Evolutionary conservation across 192 early-diverging fungal genomes (phyloP).

Genomic region (Coemansia sp.): DNA sequence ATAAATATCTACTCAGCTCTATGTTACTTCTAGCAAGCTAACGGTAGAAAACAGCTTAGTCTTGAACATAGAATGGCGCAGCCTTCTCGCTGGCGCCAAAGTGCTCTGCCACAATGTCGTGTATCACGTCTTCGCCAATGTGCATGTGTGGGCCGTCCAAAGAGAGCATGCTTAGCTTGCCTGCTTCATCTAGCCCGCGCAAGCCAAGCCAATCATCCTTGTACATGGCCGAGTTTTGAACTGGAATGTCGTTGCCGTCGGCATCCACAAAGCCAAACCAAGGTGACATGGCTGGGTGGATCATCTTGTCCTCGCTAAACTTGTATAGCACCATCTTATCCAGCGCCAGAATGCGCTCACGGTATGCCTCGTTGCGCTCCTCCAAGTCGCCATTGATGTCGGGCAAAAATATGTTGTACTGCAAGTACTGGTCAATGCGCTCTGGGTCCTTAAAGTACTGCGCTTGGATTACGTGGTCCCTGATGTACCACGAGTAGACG

Average conservation of each 20-base stretch:
- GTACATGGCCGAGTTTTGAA: slow-evolving; percentile 63
- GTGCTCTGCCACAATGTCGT: slow-evolving; percentile 27
- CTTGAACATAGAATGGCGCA: slow-evolving; percentile 4
- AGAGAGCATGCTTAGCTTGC: slow-evolving; percentile 26
- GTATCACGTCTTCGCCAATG: slow-evolving; percentile 25
- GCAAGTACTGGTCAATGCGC: slow-evolving; percentile 68
- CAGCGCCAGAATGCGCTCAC: slow-evolving; percentile 56
- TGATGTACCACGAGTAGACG: slow-evolving; percentile 83
- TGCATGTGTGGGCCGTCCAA: slow-evolving; percentile 45
- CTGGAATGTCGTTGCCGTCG: slow-evolving; percentile 49
- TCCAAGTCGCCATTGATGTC: slow-evolving; percentile 80
- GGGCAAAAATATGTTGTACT: slow-evolving; percentile 81
- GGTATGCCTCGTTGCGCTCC: slow-evolving; percentile 60
- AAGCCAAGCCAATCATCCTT: slow-evolving; percentile 72
- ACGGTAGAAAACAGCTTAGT: neutral
- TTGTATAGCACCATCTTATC: slow-evolving; percentile 79
- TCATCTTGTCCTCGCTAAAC: slow-evolving; percentile 77
- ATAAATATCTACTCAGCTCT: neutral
- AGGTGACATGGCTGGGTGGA: slow-evolving; percentile 63
- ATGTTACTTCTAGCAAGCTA: neutral
- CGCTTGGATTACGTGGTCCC: slow-evolving; percentile 83
- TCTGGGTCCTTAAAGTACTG: slow-evolving; percentile 86
- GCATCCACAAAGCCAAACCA: slow-evolving; percentile 73
- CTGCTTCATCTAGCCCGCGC: slow-evolving; percentile 53
- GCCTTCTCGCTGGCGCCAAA: slow-evolving; percentile 9